A percentile compares a stretch with the other conserved stretches of the same genome.
phyloP scores from a whole-genome alignment of 257 asterid species.

The Striga asiatica region DNA sequence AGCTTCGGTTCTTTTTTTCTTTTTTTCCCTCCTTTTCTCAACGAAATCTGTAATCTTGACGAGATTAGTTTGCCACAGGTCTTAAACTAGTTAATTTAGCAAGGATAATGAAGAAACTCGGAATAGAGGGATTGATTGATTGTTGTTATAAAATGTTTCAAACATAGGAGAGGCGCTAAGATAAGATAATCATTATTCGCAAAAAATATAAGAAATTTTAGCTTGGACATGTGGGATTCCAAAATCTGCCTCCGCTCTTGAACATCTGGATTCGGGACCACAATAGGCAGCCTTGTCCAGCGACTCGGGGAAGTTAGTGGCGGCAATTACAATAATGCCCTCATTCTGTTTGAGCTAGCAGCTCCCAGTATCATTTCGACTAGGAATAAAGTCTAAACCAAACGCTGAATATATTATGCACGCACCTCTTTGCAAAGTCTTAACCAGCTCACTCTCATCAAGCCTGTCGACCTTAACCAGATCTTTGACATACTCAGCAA shows the following conservation, averaged over 20 bases:
- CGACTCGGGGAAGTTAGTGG: constrained; percentile 83
- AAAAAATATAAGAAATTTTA: constrained; percentile 18
- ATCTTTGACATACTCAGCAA: constrained; percentile 83
- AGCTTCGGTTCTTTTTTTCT: too few species aligned
- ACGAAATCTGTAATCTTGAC: too few species aligned
- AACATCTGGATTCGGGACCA: constrained; percentile 93
- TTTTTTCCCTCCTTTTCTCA: too few species aligned
- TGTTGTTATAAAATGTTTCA: too few species aligned
- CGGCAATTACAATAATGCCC: constrained; percentile 82
- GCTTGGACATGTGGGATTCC: constrained; percentile 90
- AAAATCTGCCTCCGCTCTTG: constrained; percentile 87
- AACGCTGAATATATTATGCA: too few species aligned
- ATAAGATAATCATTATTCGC: background rate
- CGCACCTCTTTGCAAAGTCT: constrained; percentile 69
- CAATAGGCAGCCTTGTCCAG: constrained; percentile 80
- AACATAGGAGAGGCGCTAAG: too few species aligned
- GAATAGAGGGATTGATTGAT: too few species aligned
- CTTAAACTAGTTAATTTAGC: too few species aligned
- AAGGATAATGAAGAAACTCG: too few species aligned
- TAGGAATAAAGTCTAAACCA: too few species aligned
- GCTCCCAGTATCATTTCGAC: too few species aligned
- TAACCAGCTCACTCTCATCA: constrained; percentile 70
- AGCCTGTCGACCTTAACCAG: constrained; percentile 79
- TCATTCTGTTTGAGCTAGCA: constrained; percentile 90
- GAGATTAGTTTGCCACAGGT: too few species aligned